A percentile compares a stretch with the other conserved stretches of the same genome.
These are phyloP conservation scores for Aureobasidium mangrovei DNA, from an alignment of 2,329 filamentous ascomycete genomes.

Conservation along the genomic window DNA sequence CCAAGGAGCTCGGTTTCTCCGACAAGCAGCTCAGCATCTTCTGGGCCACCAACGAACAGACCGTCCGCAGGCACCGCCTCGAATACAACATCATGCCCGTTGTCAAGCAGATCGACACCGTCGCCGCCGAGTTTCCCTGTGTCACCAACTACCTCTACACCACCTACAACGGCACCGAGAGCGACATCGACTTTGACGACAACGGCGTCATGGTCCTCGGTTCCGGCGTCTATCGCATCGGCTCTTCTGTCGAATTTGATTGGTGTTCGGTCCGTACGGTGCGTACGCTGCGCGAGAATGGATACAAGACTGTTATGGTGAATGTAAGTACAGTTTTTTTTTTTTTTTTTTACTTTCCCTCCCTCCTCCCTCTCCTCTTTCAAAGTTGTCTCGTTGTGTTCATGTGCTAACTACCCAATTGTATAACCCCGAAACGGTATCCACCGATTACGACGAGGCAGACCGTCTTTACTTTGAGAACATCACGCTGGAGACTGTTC, in stretches of 20 bases:
- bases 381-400: not conserved
- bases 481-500: constrained; percentile 78
- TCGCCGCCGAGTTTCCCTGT: constrained; percentile 91
- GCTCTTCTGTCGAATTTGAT: constrained; percentile 96
- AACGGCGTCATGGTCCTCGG: constrained; percentile 93
- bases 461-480: constrained; percentile 95
- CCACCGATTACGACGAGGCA: constrained; percentile 77
- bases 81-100: constrained; percentile 79
- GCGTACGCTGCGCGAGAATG: constrained; percentile 73
- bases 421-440: constrained; percentile 81
- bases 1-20: constrained; percentile 90
- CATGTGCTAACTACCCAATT: not conserved
- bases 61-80: constrained; percentile 73
- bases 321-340: constrained; percentile 40
- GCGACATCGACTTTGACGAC: constrained; percentile 77
- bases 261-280: constrained; percentile 97
- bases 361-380: not conserved
- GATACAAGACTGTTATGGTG: constrained; percentile 93
- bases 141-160: constrained; percentile 75
- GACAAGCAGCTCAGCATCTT: constrained; percentile 91
- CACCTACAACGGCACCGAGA: constrained; percentile 85
- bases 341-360: not conserved
- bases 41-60: constrained; percentile 88
- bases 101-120: constrained; percentile 97
- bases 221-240: constrained; percentile 87